Evolutionary conservation across 768 basidiomycete species (phyloP), one percentile per base, ranked within the genome.

Genomic region (Udeniomyces megalosporus): DNA sequence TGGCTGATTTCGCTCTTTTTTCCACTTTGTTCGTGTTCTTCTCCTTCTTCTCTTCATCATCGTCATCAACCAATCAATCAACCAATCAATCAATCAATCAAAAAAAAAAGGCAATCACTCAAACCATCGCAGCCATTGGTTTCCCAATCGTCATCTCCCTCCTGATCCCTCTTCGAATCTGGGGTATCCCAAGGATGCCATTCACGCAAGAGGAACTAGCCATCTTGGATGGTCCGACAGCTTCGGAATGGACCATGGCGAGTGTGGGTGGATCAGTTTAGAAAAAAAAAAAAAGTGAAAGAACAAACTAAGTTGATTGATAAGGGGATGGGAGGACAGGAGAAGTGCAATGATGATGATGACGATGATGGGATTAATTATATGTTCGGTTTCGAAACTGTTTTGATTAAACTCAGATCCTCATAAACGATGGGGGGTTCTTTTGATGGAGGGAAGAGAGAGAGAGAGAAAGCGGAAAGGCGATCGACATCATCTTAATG

Each of bases 71-170:
- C 4, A 12, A n/a, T n/a, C n/a, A n/a, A n/a, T n/a, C n/a, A n/a
- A n/a, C n/a, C n/a, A n/a, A n/a, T n/a, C n/a, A n/a, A 8, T 4
- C 3, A n/a, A 3, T 10, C 14, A 17, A 47, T 22, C 26, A 8
- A 14, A 20, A 60, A 49, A n/a, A n/a, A n/a, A n/a, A n/a, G n/a
- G 86, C 87, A 8, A 82, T 95, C 66, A 89, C 87, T 0, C 90
- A 95, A 70, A 92, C 89, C 0, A 81, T 70, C 84, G 90, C 86
- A 46, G 89, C 88, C 4, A 89, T 93, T 62, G 88, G 84, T 0
- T 95, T 95, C 71, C 89, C 91, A 0, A 78, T 93, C 55, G 81
- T 95, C 68, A 91, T 93, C 69, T 80, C 87, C 71, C 73, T 88
- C 44, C 78, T 95, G 15, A 77, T 93, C 26, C 92, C 91, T 0